Evolutionary conservation across 768 basidiomycete genomes (phyloP).

Genomic region (Hygrocybe coccinea): DNA sequence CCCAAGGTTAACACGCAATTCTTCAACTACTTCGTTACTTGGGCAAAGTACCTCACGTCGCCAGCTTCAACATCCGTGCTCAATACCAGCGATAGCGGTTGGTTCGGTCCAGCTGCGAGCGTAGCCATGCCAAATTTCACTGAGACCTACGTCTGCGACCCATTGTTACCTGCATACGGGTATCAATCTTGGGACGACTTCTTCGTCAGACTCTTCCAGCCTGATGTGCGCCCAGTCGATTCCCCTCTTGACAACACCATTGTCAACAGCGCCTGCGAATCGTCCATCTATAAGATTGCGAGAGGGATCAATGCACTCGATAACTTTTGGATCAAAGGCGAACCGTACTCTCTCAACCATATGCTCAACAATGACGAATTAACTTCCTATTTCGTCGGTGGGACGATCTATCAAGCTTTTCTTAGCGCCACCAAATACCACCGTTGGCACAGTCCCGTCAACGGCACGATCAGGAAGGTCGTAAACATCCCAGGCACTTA

Average conservation of each 20-base stretch:
- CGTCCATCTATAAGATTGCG: slow-evolving; percentile 40
- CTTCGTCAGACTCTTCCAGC: slow-evolving; percentile 45
- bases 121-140: slow-evolving; percentile 26
- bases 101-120: slow-evolving; percentile 36
- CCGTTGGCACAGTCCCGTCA: slow-evolving; percentile 59
- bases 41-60: slow-evolving; percentile 45
- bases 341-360: slow-evolving; percentile 55
- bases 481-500: slow-evolving; percentile 49
- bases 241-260: slow-evolving; percentile 24
- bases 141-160: slow-evolving; percentile 39
- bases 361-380: slow-evolving; percentile 45
- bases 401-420: slow-evolving; percentile 54
- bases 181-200: slow-evolving; percentile 51
- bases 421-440: slow-evolving; percentile 53
- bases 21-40: slow-evolving; percentile 46
- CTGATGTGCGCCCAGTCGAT: slow-evolving; percentile 37
- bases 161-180: too few relatives aligned
- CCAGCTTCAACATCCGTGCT: slow-evolving; percentile 42
- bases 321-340: slow-evolving; percentile 57
- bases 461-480: slow-evolving; percentile 38
- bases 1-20: slow-evolving; percentile 43
- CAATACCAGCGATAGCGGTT: slow-evolving; percentile 34
- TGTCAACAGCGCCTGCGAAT: slow-evolving; percentile 53
- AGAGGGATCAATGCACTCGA: slow-evolving; percentile 38
- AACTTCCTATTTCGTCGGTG: slow-evolving; percentile 43